Conservation (phyloP, 768 basidiomycete species). For the Galerina sulciceps region DNA sequence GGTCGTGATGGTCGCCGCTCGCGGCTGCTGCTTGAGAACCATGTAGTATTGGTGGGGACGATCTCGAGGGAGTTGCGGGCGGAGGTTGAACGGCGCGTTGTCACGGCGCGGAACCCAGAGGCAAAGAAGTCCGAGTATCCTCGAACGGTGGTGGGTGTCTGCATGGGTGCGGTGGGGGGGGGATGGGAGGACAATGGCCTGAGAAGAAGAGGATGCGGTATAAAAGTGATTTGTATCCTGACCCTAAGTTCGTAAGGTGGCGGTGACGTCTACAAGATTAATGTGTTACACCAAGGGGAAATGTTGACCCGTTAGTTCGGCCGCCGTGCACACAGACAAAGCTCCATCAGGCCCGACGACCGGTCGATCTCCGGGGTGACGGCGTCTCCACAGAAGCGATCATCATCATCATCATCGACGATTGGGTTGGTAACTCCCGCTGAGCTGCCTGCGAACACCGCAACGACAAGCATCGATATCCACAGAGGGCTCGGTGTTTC, state of each 20-base stretch:
- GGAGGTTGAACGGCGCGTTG: slow-evolving; percentile 20
- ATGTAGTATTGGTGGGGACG: slow-evolving; percentile 8
- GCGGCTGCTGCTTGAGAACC: slow-evolving; percentile 2
- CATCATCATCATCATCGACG: too few relatives aligned
- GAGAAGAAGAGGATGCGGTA: not conserved
- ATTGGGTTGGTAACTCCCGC: slow-evolving; percentile 7
- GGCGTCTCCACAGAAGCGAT: slow-evolving; percentile 18
- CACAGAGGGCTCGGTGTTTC: not conserved
- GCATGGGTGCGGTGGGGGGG: slow-evolving; percentile 9
- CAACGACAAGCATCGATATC: slow-evolving; percentile 2
- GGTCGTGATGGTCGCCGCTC: slow-evolving; percentile 21
- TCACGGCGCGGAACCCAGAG: slow-evolving; percentile 47
- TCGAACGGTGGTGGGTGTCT: slow-evolving; percentile 19
- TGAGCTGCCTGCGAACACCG: not conserved
- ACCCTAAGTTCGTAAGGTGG: slow-evolving; percentile 21
- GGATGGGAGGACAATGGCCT: not conserved
- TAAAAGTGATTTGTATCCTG: slow-evolving; percentile 8
- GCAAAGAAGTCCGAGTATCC: slow-evolving; percentile 54
- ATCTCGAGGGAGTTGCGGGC: slow-evolving; percentile 5
- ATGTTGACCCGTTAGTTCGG: slow-evolving; percentile 12
- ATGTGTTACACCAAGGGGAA: slow-evolving; percentile 14
- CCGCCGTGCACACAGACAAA: slow-evolving; percentile 3
- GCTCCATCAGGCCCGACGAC: slow-evolving; percentile 16
- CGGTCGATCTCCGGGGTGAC: not conserved
- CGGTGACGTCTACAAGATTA: slow-evolving; percentile 31